Evolutionary conservation across 73 alveolate genomes (phyloP), one percentile per base, ranked within the genome.

Genomic region (Paramecium primaurelia): DNA sequence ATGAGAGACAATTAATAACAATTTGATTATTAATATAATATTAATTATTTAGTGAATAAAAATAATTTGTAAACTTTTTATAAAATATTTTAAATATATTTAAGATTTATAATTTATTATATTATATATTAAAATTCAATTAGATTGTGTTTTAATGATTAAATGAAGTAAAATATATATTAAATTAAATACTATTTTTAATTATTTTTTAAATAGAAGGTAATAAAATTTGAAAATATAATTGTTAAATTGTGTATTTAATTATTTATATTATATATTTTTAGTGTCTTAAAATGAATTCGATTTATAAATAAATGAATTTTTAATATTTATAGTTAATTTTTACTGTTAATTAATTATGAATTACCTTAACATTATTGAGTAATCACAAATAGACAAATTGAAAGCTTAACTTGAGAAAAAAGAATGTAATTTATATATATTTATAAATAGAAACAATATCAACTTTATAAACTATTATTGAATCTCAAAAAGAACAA

Each of bases 311-410:
- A 30, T 16, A 16, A 77, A 6, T 2, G 2, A 47, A 32, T 38
- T 77, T 10, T 40, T 40, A 40, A 40, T 40, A 40, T 40, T 40
- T 40, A 40, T 54, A 54, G 32, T 54, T 54, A 54, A 40, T 54
- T 54, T 54, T 64, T 64, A 64, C 84, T 64, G 84, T 64, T 64
- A 64, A 64, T 32, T 18, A 54, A 54, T 54, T 54, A 64, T 64
- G 84, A 64, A 64, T 34, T 64, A 64, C 28, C 84, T 64, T 3
- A 64, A 64, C 84, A 64, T 64, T 26, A 64, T 64, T 64, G 84
- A 64, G 47, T 14, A 64, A 34, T 64, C 84, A 0, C 47, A 64
- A n/a, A 75, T 75, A 7, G 88, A 75, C 4, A 75, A 75, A 75
- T 38, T 75, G 22, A 75, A 75, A 38, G 58, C 88, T n/a, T 4